Evolutionary conservation across 1,139 yeast species (phyloP).

Genomic region (Meyerozyma sp.): DNA sequence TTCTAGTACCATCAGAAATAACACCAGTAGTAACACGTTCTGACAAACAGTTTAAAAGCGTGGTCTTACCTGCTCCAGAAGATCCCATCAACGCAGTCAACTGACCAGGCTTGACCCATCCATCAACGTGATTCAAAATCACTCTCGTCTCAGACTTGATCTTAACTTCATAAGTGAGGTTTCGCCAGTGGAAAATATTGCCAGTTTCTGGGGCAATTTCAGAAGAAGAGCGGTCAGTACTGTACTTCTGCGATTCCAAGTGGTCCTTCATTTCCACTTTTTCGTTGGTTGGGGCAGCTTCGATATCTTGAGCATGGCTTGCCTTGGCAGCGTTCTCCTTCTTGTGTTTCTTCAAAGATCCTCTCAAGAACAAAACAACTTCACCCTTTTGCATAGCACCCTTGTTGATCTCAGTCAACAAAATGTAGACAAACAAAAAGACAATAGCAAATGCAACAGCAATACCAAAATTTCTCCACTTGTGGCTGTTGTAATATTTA

Average conservation of each 20-base stretch:
- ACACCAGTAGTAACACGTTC: conserved; percentile 77
- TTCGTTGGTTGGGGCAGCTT: conserved; percentile 11
- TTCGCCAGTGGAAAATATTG: conserved; percentile 71
- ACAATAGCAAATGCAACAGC: conserved; percentile 49
- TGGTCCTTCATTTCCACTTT: conserved; percentile 12
- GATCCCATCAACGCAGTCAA: conserved; percentile 73
- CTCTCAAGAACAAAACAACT: conserved; percentile 56
- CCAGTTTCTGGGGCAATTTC: conserved; percentile 4
- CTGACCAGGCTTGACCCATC: conserved; percentile 70
- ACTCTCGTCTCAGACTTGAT: conserved; percentile 61
- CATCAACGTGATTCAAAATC: conserved; percentile 66
- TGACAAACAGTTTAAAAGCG: conserved; percentile 66
- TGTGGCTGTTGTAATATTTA: conserved; percentile 50
- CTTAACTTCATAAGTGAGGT: conserved; percentile 68
- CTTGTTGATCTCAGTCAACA: conserved; percentile 59
- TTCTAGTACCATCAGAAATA: conserved; percentile 63
- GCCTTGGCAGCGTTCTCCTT: conserved; percentile 5
- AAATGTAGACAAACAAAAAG: conserved; percentile 51
- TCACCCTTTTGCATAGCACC: conserved; percentile 85
- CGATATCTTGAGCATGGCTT: conserved; percentile 6
- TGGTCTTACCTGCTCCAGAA: conserved; percentile 86
- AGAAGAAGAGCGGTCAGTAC: conserved; percentile 5
- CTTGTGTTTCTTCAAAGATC: conserved; percentile 21
- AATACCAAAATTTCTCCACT: conserved; percentile 86
- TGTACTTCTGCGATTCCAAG: conserved; percentile 8